Conservation (phyloP, 1,284 basidiomycete species). For the Sparassis latifolia region DNA sequence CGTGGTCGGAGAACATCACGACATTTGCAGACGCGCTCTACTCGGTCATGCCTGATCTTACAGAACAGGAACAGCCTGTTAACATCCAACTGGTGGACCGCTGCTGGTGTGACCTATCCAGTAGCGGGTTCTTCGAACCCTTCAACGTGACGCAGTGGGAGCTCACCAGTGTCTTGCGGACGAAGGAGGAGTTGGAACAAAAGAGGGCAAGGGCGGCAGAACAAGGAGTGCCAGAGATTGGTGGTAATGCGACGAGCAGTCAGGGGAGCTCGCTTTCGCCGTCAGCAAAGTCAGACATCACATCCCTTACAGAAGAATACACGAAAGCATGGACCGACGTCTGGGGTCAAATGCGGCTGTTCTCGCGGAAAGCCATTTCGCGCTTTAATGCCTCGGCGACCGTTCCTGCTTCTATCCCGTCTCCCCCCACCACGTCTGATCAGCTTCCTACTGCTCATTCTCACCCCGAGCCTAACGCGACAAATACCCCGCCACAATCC, state of each 20-base stretch:
- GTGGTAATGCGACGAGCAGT: not conserved
- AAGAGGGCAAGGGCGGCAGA: conserved; percentile 22
- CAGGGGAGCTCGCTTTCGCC: not conserved
- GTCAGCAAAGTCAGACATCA: not conserved
- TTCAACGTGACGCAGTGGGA: conserved; percentile 74
- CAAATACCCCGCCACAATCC: not conserved
- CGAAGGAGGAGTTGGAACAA: conserved; percentile 35
- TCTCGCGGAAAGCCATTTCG: conserved; percentile 2
- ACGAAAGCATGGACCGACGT: not conserved
- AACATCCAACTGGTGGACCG: conserved; percentile 61
- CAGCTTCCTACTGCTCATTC: not conserved
- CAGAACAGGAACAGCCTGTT: conserved; percentile 26
- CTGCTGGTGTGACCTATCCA: conserved; percentile 74
- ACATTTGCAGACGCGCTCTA: conserved; percentile 61
- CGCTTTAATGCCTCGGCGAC: not conserved
- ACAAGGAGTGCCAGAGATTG: conserved; percentile 11
- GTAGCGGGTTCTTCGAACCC: conserved; percentile 54
- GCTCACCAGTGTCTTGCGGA: conserved; percentile 44
- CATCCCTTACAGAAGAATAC: too few species aligned
- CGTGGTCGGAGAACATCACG: conserved; percentile 63
- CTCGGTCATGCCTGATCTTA: conserved; percentile 25
- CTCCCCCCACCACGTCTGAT: not conserved
- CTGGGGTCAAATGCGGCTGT: conserved; percentile 6
- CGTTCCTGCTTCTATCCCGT: not conserved
- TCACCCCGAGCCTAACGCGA: not conserved